A percentile compares a stretch with the other conserved stretches of the same genome.
Evolutionary conservation across 441 rosid species (phyloP).

Genomic region (Pelargonium citronellum): DNA sequence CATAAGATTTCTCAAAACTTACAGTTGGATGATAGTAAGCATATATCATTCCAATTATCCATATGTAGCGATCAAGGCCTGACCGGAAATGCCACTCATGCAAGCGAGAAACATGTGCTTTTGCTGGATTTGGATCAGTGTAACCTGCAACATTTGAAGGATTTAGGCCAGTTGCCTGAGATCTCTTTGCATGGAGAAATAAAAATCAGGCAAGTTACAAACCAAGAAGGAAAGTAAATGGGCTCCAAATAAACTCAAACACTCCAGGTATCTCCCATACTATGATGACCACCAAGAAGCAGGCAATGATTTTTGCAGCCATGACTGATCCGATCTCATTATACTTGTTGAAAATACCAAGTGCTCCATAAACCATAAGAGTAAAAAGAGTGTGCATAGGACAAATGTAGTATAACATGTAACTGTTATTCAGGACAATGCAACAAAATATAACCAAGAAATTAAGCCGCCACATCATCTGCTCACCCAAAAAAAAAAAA

Average conservation of each 20-base stretch:
- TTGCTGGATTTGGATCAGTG: conserved; percentile 66
- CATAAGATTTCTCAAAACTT: not conserved
- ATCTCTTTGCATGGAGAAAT: conserved; percentile 5
- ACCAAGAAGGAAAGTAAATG: conserved; percentile 69
- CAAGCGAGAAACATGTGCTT: conserved; percentile 70
- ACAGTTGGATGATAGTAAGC: conserved; percentile 70
- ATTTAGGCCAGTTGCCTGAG: conserved; percentile 1
- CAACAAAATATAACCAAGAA: conserved; percentile 85
- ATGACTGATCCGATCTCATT: conserved; percentile 88
- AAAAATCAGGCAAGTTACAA: conserved; percentile 30
- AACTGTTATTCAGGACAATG: conserved; percentile 83
- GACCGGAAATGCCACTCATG: conserved; percentile 99
- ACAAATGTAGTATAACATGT: conserved; percentile 89
- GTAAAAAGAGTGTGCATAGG: conserved; percentile 99
- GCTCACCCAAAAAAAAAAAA: conserved; percentile 31
- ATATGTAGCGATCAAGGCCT: conserved; percentile 96
- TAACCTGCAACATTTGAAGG: conserved; percentile 48
- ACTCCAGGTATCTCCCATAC: conserved; percentile 96
- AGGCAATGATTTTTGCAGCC: conserved; percentile 68
- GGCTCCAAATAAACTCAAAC: conserved; percentile 81
- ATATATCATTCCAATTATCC: conserved; percentile 96
- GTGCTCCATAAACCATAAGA: conserved; percentile 93
- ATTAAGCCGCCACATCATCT: conserved; percentile 99
- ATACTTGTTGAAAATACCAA: conserved; percentile 76
- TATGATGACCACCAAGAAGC: conserved; percentile 81